A percentile compares a stretch with the other conserved stretches of the same genome.
phyloP scores from a whole-genome alignment of 495 filamentous ascomycete species.

The Pyrenula massariospora region DNA sequence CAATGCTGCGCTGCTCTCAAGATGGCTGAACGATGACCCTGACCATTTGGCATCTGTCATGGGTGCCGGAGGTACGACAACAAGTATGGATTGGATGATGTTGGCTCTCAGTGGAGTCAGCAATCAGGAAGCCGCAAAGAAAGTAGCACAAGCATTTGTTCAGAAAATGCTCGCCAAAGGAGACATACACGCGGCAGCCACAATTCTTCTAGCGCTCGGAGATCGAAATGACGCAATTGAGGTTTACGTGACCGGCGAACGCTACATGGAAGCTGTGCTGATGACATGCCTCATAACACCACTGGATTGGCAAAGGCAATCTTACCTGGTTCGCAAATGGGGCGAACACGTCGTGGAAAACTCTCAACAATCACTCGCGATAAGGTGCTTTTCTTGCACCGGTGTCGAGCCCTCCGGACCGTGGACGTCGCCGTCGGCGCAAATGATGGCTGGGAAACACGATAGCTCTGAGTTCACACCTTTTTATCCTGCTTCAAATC shows the following conservation, averaged over 20 bases:
- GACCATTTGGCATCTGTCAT: constrained; percentile 69
- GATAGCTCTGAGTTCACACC: neutral
- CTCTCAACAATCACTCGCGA: constrained; percentile 78
- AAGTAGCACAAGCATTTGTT: constrained; percentile 84
- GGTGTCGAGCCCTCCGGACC: constrained; percentile 65
- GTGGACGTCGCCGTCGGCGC: constrained; percentile 73
- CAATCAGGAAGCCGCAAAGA: constrained; percentile 69
- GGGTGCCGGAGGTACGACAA: constrained; percentile 69
- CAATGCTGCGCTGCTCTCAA: constrained; percentile 66
- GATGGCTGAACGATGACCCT: constrained; percentile 83
- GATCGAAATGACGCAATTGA: constrained; percentile 93
- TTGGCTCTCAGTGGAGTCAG: constrained; percentile 82
- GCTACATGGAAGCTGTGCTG: constrained; percentile 82
- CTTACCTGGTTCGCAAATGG: constrained; percentile 83
- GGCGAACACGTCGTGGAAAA: constrained; percentile 83
- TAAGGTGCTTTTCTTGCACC: constrained; percentile 82
- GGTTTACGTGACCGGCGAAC: constrained; percentile 85
- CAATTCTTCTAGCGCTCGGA: constrained; percentile 83
- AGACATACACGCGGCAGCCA: constrained; percentile 82
- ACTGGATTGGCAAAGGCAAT: constrained; percentile 79
- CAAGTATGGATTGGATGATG: constrained; percentile 85
- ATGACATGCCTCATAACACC: constrained; percentile 66
- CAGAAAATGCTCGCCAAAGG: constrained; percentile 81
- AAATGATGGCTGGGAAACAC: constrained; percentile 19
- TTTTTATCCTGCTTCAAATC: neutral